Percentiles rank a stretch among this genome's conserved stretches.
These are phyloP conservation scores for Benincasa hispida DNA, from an alignment of 306 rosid species.

Conservation along the genomic window DNA sequence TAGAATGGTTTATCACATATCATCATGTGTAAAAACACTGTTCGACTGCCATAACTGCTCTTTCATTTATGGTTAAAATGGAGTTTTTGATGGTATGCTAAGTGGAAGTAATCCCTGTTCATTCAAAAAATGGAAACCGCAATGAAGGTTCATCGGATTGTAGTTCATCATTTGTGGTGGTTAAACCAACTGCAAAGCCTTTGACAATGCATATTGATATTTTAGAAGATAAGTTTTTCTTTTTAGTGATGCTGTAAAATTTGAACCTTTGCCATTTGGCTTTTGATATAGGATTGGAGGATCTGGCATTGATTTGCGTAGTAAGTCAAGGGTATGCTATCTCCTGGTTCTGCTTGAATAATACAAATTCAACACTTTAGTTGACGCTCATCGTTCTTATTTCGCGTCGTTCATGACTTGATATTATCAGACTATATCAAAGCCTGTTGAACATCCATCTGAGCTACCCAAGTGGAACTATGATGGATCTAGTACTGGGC, in stretches of 20 bases:
- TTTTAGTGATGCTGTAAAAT: constrained; percentile 8
- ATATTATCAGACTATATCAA: constrained; percentile 63
- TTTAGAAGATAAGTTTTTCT: not conserved
- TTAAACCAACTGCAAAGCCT: not conserved
- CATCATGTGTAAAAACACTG: not conserved
- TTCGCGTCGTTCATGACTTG: constrained; percentile 9
- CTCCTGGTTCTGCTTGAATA: not conserved
- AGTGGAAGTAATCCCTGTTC: not conserved
- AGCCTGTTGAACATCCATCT: constrained; percentile 85
- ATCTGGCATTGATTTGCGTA: constrained; percentile 84
- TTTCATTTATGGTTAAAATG: not conserved
- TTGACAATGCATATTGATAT: not conserved
- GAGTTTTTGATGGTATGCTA: not conserved
- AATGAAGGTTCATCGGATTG: not conserved
- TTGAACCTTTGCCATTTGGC: not conserved
- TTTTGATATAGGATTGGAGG: constrained; percentile 79
- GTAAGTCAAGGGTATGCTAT: constrained; percentile 78
- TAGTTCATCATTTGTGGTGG: not conserved
- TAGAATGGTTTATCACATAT: not conserved
- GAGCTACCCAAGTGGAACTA: constrained; percentile 99
- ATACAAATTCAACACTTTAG: not conserved
- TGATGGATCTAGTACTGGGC: constrained; percentile 99
- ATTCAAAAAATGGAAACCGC: not conserved
- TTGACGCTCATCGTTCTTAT: constrained; percentile 7
- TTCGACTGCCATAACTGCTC: not conserved